Evolutionary conservation across 2,329 filamentous ascomycete genomes (phyloP), one percentile per base, ranked within the genome.

Genomic region (Penicillium olsonii): DNA sequence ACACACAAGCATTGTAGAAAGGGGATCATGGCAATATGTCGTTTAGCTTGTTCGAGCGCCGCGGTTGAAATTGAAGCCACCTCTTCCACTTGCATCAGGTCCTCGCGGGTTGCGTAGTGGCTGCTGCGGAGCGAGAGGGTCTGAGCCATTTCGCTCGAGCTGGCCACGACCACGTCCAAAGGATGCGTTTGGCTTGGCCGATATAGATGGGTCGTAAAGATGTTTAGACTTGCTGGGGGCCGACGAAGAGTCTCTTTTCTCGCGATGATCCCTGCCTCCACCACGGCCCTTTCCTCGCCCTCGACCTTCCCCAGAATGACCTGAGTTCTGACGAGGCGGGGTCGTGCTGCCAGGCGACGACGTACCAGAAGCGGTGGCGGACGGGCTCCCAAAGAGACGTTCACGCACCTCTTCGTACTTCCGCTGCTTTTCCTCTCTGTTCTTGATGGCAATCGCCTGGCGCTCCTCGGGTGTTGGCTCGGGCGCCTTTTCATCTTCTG

Each of bases 331-430:
- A 27, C 71, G 73, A 18, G 85, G 85, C 18, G 86, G 84, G 12
- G 85, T 85, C 2, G 81, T 76, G 38, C 75, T 81, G 9, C 83
- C 83, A 0, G 85, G 83, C 4, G 84, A 84, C 4, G 84, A 85
- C 7, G 78, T 76, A 1, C 84, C 82, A 0, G 85, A 76, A 4
- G 60, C 68, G 15, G 65, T 67, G 7, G 64, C 67, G 5, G 65
- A 63, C 5, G 66, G 63, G 18, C 82, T 84, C 17, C 91, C 91
- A 69, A 96, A 92, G 47, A 96, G 86, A 67, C 91, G 87, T 61
- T 92, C 90, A 24, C 92, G 82, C 5, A 86, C 89, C 74, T 96
- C 91, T 53, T 95, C 88, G 68, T 96, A 96, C 53, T 88, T 87
- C 48, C 85, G 85, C 75, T 95, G 88, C 75, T 94, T 96, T 74